Evolutionary conservation across 1,139 yeast species (phyloP).

Genomic region (Suhomyces taliae): DNA sequence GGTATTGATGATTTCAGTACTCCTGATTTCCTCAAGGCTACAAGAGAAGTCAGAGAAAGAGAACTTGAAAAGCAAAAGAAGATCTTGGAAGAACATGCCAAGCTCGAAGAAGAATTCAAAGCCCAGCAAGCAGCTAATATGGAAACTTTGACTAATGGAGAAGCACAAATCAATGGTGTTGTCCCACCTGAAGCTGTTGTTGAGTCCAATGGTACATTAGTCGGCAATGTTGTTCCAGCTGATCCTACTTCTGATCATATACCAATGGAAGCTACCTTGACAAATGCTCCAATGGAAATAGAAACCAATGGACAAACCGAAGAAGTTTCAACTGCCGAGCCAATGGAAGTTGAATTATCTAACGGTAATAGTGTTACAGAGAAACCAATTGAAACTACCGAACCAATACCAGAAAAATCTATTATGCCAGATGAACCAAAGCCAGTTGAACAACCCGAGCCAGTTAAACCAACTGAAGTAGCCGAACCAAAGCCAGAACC

Average conservation of each 20-base stretch:
- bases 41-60: constrained; percentile 70
- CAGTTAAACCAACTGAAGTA: too few species aligned
- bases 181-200: not conserved
- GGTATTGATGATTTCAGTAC: constrained; percentile 86
- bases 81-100: constrained; percentile 41
- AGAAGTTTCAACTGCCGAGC: not conserved
- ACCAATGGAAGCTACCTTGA: too few species aligned
- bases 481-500: too few species aligned
- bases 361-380: not conserved
- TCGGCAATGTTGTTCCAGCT: too few species aligned
- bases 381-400: not conserved
- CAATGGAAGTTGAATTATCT: not conserved
- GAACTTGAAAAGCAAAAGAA: constrained; percentile 58
- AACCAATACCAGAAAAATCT: not conserved
- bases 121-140: constrained; percentile 17
- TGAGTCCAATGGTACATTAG: not conserved
- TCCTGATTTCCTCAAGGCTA: constrained; percentile 71
- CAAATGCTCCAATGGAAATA: not conserved
- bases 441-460: too few species aligned
- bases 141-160: constrained; percentile 1
- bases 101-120: constrained; percentile 27
- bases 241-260: too few species aligned
- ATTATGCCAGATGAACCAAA: too few species aligned
- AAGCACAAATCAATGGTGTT: not conserved
- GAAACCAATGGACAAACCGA: not conserved